Conservation (phyloP, 768 basidiomycete genomes). For the Tremella mesenterica region DNA sequence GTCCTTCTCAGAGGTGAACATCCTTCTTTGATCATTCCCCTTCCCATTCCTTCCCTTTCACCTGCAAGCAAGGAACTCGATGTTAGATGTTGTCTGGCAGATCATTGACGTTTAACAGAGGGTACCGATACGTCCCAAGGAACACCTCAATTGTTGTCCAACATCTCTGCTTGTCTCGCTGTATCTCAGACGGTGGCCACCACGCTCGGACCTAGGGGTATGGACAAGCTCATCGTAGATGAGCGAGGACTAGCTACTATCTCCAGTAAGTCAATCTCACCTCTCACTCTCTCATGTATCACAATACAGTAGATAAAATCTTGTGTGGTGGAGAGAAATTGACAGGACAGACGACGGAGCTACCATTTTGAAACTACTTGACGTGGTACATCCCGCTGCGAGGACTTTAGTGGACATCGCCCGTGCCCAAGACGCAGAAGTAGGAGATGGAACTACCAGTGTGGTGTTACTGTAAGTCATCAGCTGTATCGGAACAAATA, state of each 20-base stretch:
- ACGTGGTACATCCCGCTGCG: constrained; percentile 96
- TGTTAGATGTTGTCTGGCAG: no score
- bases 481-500: neutral
- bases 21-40: constrained; percentile 1
- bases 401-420: constrained; percentile 97
- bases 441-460: constrained; percentile 96
- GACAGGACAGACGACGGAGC: constrained; percentile 69
- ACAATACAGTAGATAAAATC: neutral
- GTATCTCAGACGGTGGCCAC: constrained; percentile 83
- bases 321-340: neutral
- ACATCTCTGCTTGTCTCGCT: constrained; percentile 92
- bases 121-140: constrained; percentile 96
- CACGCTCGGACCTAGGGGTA: constrained; percentile 94
- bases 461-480: constrained; percentile 63
- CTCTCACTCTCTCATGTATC: neutral
- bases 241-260: constrained; percentile 94
- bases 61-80: no score
- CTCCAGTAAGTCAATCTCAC: constrained; percentile 53
- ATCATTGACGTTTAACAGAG: constrained; percentile 47
- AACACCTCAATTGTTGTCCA: constrained; percentile 80
- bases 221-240: constrained; percentile 96
- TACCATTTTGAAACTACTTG: constrained; percentile 91
- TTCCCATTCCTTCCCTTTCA: neutral
- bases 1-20: constrained; percentile 65
- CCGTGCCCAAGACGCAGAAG: constrained; percentile 96